A percentile compares a stretch with the other conserved stretches of the same genome.
These are phyloP conservation scores for Rutstroemia sp. DNA, from an alignment of 2,329 filamentous ascomycete genomes.

Conservation along the genomic window DNA sequence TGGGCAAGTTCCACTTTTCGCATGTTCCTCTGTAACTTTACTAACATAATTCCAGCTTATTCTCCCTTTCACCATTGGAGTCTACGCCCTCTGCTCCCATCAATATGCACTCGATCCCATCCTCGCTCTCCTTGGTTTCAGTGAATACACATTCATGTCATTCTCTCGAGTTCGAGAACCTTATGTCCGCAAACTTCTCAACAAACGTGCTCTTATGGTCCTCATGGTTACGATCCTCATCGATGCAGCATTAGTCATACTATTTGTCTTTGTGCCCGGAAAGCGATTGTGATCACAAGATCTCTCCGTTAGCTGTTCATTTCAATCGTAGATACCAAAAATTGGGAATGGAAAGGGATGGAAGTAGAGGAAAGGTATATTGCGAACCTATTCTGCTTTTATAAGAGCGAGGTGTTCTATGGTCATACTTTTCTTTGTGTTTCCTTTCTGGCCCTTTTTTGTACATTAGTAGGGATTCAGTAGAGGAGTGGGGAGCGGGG, in stretches of 20 bases:
- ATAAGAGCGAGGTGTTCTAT: slow-evolving; percentile 7
- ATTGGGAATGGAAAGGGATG: not conserved
- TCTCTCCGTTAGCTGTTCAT: not conserved
- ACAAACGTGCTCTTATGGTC: slow-evolving; percentile 76
- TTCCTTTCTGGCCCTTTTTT: not conserved
- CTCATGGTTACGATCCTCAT: slow-evolving; percentile 67
- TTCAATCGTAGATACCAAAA: not conserved
- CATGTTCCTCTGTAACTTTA: not conserved
- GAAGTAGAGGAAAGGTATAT: not conserved
- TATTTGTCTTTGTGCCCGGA: slow-evolving; percentile 94
- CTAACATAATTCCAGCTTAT: slow-evolving; percentile 52
- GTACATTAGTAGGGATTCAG: not conserved
- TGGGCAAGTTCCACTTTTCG: slow-evolving; percentile 59
- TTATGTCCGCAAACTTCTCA: slow-evolving; percentile 79
- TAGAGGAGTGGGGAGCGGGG: not conserved
- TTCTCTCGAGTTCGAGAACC: slow-evolving; percentile 85
- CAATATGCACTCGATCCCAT: slow-evolving; percentile 94
- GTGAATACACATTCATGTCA: slow-evolving; percentile 94
- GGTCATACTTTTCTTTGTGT: not conserved
- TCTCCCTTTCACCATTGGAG: slow-evolving; percentile 82
- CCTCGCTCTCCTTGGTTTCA: slow-evolving; percentile 79
- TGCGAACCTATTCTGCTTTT: not conserved
- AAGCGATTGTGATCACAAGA: slow-evolving; percentile 54
- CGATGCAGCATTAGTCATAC: slow-evolving; percentile 72
- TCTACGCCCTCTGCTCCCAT: slow-evolving; percentile 84